Evolutionary conservation across 2,329 filamentous ascomycete genomes (phyloP).

Genomic region (Shiraia bambusicola): DNA sequence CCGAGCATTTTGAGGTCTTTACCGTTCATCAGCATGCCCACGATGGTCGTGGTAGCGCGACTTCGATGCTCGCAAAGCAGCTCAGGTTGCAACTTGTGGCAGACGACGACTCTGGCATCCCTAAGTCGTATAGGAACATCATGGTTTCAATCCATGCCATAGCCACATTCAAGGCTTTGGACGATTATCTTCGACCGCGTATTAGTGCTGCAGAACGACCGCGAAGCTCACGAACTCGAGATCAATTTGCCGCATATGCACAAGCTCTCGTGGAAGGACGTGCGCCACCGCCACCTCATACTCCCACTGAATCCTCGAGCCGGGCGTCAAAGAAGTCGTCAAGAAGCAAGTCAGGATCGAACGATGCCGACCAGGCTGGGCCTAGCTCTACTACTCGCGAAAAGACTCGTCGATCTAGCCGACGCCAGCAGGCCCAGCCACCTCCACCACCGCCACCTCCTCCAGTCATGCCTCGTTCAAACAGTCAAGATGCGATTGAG

Average conservation of each 20-base stretch:
- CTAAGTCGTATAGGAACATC: conserved; percentile 82
- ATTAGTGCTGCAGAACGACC: conserved; percentile 78
- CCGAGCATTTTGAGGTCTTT: conserved; percentile 96
- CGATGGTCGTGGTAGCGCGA: conserved; percentile 86
- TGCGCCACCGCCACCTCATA: conserved; percentile 40
- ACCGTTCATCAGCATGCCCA: conserved; percentile 92
- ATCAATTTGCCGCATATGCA: conserved; percentile 73
- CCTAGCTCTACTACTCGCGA: conserved; percentile 54
- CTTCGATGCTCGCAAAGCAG: conserved; percentile 96
- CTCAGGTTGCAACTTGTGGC: conserved; percentile 85
- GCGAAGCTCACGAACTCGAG: conserved; percentile 59
- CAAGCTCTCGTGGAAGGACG: conserved; percentile 61
- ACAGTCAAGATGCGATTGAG: conserved; percentile 66
- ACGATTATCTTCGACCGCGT: conserved; percentile 90
- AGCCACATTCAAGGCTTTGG: conserved; percentile 93
- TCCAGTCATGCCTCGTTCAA: conserved; percentile 46
- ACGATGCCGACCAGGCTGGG: conserved; percentile 51
- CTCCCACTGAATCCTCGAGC: conserved; percentile 36
- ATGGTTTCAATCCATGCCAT: conserved; percentile 99
- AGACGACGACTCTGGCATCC: conserved; percentile 88
- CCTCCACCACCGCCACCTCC: conserved; percentile 56
- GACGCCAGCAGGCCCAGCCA: conserved; percentile 54
- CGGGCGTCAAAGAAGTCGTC: conserved; percentile 34
- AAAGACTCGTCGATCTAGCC: conserved; percentile 66
- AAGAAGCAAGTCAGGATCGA: conserved; percentile 34